Base-by-base conservation (phyloP, 768 basidiomycete species). In the Lactarius sp. region DNA sequence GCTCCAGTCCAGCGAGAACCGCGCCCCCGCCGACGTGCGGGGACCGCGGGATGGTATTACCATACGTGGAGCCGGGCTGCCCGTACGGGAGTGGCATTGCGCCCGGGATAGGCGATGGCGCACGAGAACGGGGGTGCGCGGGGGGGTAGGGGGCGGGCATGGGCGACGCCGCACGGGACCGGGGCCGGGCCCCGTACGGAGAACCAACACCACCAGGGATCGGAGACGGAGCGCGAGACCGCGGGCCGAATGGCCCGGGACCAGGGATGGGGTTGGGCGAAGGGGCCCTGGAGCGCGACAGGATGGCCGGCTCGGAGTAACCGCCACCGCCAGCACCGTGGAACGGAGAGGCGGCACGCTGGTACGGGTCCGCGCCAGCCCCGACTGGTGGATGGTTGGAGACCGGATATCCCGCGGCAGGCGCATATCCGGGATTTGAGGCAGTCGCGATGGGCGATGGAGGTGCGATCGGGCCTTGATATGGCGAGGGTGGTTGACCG, bases 221-320 rank as follows among this genome's bases (percentile, higher is more conserved):
- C 10, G 86, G 84, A 22, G 82, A 82, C 33, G 82, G 72, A 3
- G 82, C 80, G 57, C 85, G 78, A 33, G 73, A 74, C 63, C 75
- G 62, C 41, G 44, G 56, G 42, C 46, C 52, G 57, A 53, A 63
- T 18, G 57, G 13, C 1, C 18, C 50, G 14, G 67, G 59, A 50
- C 60, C 60, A 33, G 39, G 53, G 14, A 62, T 56, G 14, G 81
- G 83, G 72, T 81, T 83, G 14, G 86, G 84, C 27, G 82, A 82
- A 36, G 82, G 72, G 6, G 82, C 80, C 61, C 85, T 77, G 31
- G 71, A 67, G 34, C 69, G 72, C 44, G 68, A 46, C 72, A 73
- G 31, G 85, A 46, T 70, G 60, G 64, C 73, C 56, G 16, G 71
- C 62, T 57, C 52, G n/a, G 56, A 44, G 33, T 54, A 39, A 5